Conservation (phyloP, 2,329 filamentous ascomycete genomes). For the Chrysoporthe deuterocubensis region DNA sequence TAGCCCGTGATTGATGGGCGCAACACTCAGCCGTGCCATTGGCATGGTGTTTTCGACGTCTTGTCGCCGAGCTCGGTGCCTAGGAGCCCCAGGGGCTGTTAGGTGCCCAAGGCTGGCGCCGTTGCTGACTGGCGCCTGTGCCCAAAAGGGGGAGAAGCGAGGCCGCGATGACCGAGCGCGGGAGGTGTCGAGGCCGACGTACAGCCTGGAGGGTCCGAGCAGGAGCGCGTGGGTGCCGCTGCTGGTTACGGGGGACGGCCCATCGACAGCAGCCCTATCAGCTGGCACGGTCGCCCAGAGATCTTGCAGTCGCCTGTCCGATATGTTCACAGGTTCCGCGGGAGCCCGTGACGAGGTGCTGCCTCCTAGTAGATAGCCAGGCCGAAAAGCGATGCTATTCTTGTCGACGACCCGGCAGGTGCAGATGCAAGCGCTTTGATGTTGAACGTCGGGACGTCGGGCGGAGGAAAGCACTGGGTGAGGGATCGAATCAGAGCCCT, state of each 20-base stretch:
- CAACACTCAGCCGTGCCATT: conserved; percentile 23
- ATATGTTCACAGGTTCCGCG: not conserved
- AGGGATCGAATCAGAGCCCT: conserved; percentile 33
- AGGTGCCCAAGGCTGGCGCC: conserved; percentile 14
- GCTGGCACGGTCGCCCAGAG: not conserved
- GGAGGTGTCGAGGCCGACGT: not conserved
- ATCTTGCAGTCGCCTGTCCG: conserved; percentile 1
- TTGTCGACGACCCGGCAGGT: conserved; percentile 13
- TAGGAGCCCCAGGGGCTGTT: conserved; percentile 16
- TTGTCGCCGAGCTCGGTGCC: conserved; percentile 5
- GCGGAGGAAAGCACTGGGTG: conserved; percentile 12
- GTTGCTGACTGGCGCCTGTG: conserved; percentile 18
- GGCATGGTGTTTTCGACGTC: conserved; percentile 26
- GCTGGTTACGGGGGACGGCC: not conserved
- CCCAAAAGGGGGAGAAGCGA: conserved; percentile 2
- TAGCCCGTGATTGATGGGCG: conserved; percentile 19
- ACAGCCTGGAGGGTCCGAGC: not conserved
- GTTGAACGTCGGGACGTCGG: conserved; percentile 18
- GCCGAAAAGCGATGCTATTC: conserved; percentile 19
- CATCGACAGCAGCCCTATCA: not conserved
- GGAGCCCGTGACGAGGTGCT: not conserved
- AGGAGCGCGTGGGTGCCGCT: not conserved
- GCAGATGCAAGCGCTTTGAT: conserved; percentile 23
- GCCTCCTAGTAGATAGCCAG: not conserved
- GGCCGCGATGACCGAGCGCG: conserved; percentile 1